These are phyloP conservation scores for Polygonum maritimum DNA, from an alignment of 148 eudicot species.

Conservation along the genomic window DNA sequence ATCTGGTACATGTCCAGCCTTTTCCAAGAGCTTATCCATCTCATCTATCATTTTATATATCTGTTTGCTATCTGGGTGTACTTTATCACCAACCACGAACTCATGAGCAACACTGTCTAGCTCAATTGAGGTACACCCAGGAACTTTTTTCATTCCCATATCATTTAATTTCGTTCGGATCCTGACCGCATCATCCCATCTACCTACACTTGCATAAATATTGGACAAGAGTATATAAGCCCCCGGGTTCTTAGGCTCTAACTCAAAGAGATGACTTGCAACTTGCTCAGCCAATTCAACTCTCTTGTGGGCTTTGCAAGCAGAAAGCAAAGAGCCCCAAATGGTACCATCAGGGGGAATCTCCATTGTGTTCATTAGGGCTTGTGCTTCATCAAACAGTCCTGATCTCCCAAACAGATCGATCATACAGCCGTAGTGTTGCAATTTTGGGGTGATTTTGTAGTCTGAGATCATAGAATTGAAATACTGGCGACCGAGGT, in stretches of 20 bases:
- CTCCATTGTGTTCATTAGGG: conserved; percentile 32
- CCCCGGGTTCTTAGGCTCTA: conserved; percentile 42
- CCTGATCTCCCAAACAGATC: conserved; percentile 54
- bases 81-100: conserved; percentile 43
- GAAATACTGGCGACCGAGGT: conserved; percentile 37
- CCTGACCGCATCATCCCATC: conserved; percentile 46
- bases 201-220: conserved; percentile 33
- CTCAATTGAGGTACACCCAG: conserved; percentile 60
- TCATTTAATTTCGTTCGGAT: conserved; percentile 36
- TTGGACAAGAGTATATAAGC: conserved; percentile 43
- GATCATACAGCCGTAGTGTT: conserved; percentile 52
- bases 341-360: conserved; percentile 49
- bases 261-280: conserved; percentile 28
- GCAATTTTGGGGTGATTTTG: conserved; percentile 28
- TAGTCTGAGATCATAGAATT: conserved; percentile 32
- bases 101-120: conserved; percentile 41
- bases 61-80: conserved; percentile 33
- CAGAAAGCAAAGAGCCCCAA: conserved; percentile 51
- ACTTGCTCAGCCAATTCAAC: conserved; percentile 38
- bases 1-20: conserved; percentile 34
- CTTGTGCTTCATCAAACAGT: conserved; percentile 38
- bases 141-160: conserved; percentile 36
- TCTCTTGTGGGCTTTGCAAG: conserved; percentile 42
- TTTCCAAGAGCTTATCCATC: conserved; percentile 23
- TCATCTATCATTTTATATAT: conserved; percentile 46